These are phyloP conservation scores for Skeletonema menzelii DNA, from an alignment of 108 stramenopile species.

Conservation along the genomic window DNA sequence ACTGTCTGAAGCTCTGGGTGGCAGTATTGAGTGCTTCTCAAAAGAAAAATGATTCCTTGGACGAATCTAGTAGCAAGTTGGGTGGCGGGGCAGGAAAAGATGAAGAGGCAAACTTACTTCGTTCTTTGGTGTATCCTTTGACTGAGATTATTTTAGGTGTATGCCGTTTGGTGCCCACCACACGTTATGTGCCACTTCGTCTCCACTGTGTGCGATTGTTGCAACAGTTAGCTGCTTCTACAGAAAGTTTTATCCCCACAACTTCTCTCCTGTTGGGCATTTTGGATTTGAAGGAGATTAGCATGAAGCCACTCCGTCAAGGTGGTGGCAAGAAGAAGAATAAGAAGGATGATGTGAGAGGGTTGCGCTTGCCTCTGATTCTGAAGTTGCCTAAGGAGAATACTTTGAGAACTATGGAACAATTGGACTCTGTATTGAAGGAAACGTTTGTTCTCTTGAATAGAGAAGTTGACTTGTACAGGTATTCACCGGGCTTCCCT, in stretches of 20 bases:
- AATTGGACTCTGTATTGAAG: slow-evolving; percentile 73
- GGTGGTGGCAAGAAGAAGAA: slow-evolving; percentile 29
- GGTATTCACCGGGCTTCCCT: slow-evolving; percentile 85
- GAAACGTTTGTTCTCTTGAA: slow-evolving; percentile 81
- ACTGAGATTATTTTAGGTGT: slow-evolving; percentile 90
- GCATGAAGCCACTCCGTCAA: slow-evolving; percentile 58
- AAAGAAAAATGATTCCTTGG: slow-evolving; percentile 52
- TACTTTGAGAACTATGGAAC: slow-evolving; percentile 75
- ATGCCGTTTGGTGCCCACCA: slow-evolving; percentile 71
- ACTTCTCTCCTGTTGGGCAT: slow-evolving; percentile 82
- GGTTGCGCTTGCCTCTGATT: slow-evolving; percentile 55
- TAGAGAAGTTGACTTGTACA: slow-evolving; percentile 85
- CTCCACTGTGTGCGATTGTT: slow-evolving; percentile 90
- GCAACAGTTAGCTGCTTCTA: slow-evolving; percentile 91
- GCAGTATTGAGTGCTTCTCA: slow-evolving; percentile 82
- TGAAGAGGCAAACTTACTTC: slow-evolving; percentile 64
- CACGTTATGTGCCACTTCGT: slow-evolving; percentile 84
- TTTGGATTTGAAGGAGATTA: slow-evolving; percentile 84
- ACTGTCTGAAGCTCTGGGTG: slow-evolving; percentile 94
- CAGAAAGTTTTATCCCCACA: slow-evolving; percentile 89
- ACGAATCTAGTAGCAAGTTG: slow-evolving; percentile 23
- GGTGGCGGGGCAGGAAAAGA: slow-evolving; percentile 44
- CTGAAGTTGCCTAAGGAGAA: slow-evolving; percentile 78
- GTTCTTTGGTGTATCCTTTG: slow-evolving; percentile 86
- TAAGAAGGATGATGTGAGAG: slow-evolving; percentile 29